Percentiles rank a stretch among this genome's conserved stretches.
Evolutionary conservation across 176 grass and related monocot genomes (phyloP).

Genomic region (Oryza glaberrima): DNA sequence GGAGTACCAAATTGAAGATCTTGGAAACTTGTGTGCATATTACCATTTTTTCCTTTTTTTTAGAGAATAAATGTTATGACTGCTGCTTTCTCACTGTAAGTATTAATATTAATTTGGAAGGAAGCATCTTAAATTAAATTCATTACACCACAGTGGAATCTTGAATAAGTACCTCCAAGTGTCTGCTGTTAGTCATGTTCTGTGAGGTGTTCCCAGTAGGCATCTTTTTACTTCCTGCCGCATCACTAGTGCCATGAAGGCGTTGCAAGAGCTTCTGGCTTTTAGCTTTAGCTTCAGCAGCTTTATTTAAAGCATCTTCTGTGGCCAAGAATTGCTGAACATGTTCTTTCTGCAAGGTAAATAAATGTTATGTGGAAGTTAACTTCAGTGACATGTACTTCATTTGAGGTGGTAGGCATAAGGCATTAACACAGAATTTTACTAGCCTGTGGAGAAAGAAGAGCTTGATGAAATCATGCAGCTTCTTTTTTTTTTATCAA

Average conservation of each 20-base stretch:
- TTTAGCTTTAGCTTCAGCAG: conserved; percentile 90
- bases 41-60: conserved; percentile 7
- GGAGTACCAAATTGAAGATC: conserved; percentile 3
- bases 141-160: conserved; percentile 27
- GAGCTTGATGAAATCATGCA: conserved; percentile 5
- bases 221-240: conserved; percentile 58
- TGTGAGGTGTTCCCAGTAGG: conserved; percentile 68
- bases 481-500: neutral
- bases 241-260: conserved; percentile 68
- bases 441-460: conserved; percentile 4
- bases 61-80: conserved; percentile 10
- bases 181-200: conserved; percentile 67
- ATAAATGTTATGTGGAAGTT: conserved; percentile 39
- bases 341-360: conserved; percentile 92
- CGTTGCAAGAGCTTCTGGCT: conserved; percentile 94
- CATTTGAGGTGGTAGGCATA: conserved; percentile 3
- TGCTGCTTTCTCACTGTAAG: conserved; percentile 27
- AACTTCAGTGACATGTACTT: conserved; percentile 37
- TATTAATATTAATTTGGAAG: neutral
- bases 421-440: neutral
- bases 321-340: conserved; percentile 98
- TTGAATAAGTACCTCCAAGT: conserved; percentile 71
- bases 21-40: conserved; percentile 8
- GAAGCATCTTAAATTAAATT: conserved; percentile 17
- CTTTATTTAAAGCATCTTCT: conserved; percentile 99